Evolutionary conservation across 2,329 filamentous ascomycete species (phyloP), one percentile per base, ranked within the genome.

Genomic region (Gnomoniopsis sp.): DNA sequence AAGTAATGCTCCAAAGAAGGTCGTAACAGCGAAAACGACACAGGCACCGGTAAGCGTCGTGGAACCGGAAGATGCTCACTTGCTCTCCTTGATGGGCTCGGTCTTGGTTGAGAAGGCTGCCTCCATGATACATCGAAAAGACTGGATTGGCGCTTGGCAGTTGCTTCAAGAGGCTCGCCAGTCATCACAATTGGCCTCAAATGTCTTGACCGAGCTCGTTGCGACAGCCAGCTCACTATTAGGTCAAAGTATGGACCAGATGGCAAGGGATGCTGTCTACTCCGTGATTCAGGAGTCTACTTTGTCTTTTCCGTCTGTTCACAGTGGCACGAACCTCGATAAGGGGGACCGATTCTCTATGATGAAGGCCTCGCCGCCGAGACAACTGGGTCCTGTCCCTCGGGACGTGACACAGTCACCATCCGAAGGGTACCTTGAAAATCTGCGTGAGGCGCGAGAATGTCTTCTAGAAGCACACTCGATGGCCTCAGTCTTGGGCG

Each of bases 281-380:
- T 96, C 91, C 19, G 89, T 93, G 11, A 82, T 98, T 17, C 90
- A 93, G 49, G 95, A 99, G 67, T 97, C 95, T 0, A 96, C 92
- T 0, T 87, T 97, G 26, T 96, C 92, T 0, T 88, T 93, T 60
- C 91, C 93, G 1, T 87, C 90, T 0, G 78, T 93, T 41, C 75
- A 76, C 23, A 68, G 71, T 63, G 70, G 73, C 61, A 59, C 68
- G 17, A 59, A 65, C 30, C 66, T 74, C 26, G 80, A 80, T 36
- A 75, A 74, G 61, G 65, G 70, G 12, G 74, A 78, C 47, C 71
- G 72, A 33, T 63, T 69, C 22, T 74, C 74, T 2, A 59, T 72
- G 3, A 63, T 64, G 4, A 74, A 75, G 55, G 70, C 67, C 22
- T 66, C 75, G 14, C 75, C 77, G 17, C 66, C 66, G 23, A 70